Evolutionary conservation across 2,329 filamentous ascomycete species (phyloP).

Genomic region (Keithomyces neogunnii): DNA sequence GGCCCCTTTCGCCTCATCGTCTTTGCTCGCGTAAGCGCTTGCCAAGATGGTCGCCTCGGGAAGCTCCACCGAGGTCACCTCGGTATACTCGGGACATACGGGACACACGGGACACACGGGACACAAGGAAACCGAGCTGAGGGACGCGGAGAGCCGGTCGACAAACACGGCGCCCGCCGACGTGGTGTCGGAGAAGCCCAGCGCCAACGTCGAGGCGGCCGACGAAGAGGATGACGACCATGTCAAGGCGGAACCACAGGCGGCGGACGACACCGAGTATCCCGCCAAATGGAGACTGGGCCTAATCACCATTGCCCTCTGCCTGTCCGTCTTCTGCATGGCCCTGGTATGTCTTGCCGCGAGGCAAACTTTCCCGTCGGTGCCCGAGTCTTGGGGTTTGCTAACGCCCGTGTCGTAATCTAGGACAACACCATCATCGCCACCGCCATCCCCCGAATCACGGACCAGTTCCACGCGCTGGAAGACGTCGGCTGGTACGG

Average conservation of each 20-base stretch:
- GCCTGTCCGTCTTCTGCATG: conserved; percentile 8
- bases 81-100: background rate
- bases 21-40: background rate
- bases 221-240: background rate
- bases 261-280: conserved; percentile 1
- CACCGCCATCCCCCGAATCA: conserved; percentile 24
- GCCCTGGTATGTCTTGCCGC: conserved; percentile 4
- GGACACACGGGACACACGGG: background rate
- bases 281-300: conserved; percentile 5
- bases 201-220: background rate
- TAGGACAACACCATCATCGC: conserved; percentile 30
- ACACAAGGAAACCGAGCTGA: background rate
- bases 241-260: background rate
- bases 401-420: background rate
- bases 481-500: conserved; percentile 9
- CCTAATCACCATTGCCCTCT: conserved; percentile 8
- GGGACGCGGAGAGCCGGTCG: background rate
- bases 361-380: background rate
- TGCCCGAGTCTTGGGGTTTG: background rate
- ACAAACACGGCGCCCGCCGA: background rate
- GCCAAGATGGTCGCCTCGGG: conserved; percentile 4
- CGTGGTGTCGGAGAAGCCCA: background rate
- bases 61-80: conserved; percentile 2
- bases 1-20: no score
- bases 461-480: conserved; percentile 11